Base-by-base conservation (phyloP, 176 grass and related monocot genomes). In the Aegilops bicornis region DNA sequence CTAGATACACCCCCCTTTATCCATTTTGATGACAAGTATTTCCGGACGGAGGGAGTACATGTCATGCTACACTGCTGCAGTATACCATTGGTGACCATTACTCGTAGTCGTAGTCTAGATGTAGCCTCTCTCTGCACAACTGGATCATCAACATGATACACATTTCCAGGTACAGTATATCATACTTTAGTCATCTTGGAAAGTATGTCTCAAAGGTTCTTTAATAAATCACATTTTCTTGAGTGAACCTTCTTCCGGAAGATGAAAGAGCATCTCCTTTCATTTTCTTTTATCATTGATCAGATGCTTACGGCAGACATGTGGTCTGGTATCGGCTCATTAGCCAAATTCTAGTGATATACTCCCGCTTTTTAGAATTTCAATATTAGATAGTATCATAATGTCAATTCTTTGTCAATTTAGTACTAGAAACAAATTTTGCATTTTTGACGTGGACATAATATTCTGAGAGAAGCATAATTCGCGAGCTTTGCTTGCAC, bases 261-360 rank as follows among this genome's bases (percentile, higher is more conserved):
- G 92, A 86, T 89, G 85, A 92, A 91, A 76, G 69, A 89, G 92
- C 92, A 94, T 94, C 90, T 94, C 77, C 75, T 94, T 92, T 89
- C 77, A 58, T 94, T 79, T 84, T 78, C 75, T 87, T 87, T 89
- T 88, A 88, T 82, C 70, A 56, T 69, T 88, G 92, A 79, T 92
- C 89, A 92, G 90, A 94, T 94, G 87, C 92, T 94, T 88, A 94
- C 87, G 71, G 90, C 73, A 90, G 90, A 91, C 90, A 89, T 91
- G 87, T 87, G 80, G 90, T 91, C 85, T 10, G 78, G 87, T 87
- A 87, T 92, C 89, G 83, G 69, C 77, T 88, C 92, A 90, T 88
- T 94, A 90, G 85, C 58, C 77, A 56, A 79, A 85, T 82, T 89
- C 78, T 90, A 79, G 62, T 48, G 81, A 89, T 79, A 85, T 85